phyloP scores from a whole-genome alignment of 345 rosid genomes.

The Viola odorata region DNA sequence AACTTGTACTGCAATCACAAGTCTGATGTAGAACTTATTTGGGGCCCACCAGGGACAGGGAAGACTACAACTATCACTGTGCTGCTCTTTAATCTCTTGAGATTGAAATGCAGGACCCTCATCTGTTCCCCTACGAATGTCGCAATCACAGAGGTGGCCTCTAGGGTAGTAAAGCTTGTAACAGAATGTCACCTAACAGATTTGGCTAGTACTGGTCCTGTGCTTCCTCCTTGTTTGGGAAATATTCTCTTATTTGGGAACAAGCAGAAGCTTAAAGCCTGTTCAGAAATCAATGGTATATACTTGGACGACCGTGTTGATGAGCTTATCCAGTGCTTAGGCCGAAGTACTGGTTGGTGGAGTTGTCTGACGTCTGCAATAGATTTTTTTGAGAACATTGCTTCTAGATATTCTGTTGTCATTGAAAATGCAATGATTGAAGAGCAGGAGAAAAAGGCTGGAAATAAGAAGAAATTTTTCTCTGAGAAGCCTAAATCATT shows the following conservation, averaged over 20 bases:
- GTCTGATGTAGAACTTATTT: conserved; percentile 33
- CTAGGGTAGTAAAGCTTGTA: conserved; percentile 26
- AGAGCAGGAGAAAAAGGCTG: no score
- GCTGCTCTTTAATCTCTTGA: conserved; percentile 28
- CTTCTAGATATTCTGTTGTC: conserved; percentile 14
- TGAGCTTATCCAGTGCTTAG: conserved; percentile 17
- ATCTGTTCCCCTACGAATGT: conserved; percentile 53
- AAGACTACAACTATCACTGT: conserved; percentile 39
- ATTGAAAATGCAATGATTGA: no score
- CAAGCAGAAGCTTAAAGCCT: conserved; percentile 23
- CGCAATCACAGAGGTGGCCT: conserved; percentile 39
- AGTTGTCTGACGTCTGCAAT: conserved; percentile 20
- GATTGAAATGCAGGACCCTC: conserved; percentile 33
- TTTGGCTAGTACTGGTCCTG: not conserved
- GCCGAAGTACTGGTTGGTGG: conserved; percentile 31
- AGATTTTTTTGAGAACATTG: conserved; percentile 28
- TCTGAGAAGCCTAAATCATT: no score
- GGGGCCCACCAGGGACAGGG: conserved; percentile 65
- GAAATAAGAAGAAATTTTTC: no score
- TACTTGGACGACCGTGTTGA: conserved; percentile 35
- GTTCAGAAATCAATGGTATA: conserved; percentile 17
- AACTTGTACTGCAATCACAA: conserved; percentile 22
- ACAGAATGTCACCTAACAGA: conserved; percentile 2
- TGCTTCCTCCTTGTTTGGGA: conserved; percentile 25
- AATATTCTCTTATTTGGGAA: conserved; percentile 43